phyloP scores from a whole-genome alignment of 106 monocot species.

The Ottelia alismoides region DNA sequence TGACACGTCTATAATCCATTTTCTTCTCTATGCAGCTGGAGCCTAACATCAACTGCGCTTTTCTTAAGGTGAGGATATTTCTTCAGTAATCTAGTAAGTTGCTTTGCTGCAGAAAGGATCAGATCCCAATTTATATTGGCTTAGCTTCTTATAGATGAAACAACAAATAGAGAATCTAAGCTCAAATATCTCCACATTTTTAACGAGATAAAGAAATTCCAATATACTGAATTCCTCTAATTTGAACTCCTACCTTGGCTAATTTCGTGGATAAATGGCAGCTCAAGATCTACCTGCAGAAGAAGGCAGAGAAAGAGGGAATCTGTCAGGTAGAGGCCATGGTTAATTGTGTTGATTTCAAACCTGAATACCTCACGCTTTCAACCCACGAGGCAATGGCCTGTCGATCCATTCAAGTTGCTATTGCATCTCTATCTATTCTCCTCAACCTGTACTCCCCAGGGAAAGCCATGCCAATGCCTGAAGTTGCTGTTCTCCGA shows the following conservation, averaged over 20 bases:
- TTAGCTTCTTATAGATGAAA: too few species aligned
- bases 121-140: too few species aligned
- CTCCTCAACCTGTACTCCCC: slow-evolving; percentile 71
- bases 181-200: too few species aligned
- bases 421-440: slow-evolving; percentile 52
- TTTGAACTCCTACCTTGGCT: neutral
- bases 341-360: slow-evolving; percentile 69
- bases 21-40: slow-evolving; percentile 51
- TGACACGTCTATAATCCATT: too few species aligned
- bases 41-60: slow-evolving; percentile 70
- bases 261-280: slow-evolving; percentile 9
- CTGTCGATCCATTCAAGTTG: slow-evolving; percentile 36
- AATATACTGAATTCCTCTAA: too few species aligned
- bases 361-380: slow-evolving; percentile 76
- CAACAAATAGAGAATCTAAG: too few species aligned
- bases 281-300: slow-evolving; percentile 83
- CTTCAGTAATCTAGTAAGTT: too few species aligned
- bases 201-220: too few species aligned
- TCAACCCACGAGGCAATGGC: slow-evolving; percentile 82
- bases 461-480: slow-evolving; percentile 55
- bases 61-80: slow-evolving; percentile 64
- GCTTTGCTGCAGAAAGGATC: too few species aligned
- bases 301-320: slow-evolving; percentile 62
- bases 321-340: slow-evolving; percentile 63
- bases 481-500: slow-evolving; percentile 67